Evolutionary conservation across 179 eudicot genomes (phyloP).

Genomic region (Dionaea muscipula): DNA sequence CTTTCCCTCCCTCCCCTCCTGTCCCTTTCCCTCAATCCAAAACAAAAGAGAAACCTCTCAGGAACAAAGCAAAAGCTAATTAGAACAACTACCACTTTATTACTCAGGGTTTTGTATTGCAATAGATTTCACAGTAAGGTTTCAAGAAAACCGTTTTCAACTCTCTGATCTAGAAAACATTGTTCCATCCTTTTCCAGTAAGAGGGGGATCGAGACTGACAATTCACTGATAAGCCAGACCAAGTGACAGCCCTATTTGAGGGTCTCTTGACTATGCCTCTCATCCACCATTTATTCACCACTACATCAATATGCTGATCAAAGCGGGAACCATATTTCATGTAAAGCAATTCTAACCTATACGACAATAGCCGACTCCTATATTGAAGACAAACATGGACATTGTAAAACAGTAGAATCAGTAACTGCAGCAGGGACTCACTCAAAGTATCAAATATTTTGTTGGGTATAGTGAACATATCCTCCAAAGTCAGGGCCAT

Average conservation of each 20-base stretch:
- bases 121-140: too few relatives aligned
- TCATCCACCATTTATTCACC: background rate
- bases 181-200: too few relatives aligned
- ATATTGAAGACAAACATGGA: background rate
- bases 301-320: background rate
- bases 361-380: background rate
- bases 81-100: too few relatives aligned
- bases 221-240: background rate
- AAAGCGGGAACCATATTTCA: background rate
- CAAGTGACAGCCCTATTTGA: background rate
- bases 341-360: background rate
- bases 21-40: too few relatives aligned
- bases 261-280: background rate
- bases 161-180: too few relatives aligned
- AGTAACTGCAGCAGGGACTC: too few relatives aligned
- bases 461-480: slow-evolving; percentile 45
- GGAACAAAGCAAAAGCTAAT: too few relatives aligned
- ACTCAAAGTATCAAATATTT: slow-evolving; percentile 31
- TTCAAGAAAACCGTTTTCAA: too few relatives aligned
- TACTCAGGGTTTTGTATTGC: too few relatives aligned
- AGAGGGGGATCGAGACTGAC: too few relatives aligned
- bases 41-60: too few relatives aligned
- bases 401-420: background rate
- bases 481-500: slow-evolving; percentile 58
- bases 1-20: too few relatives aligned